Percentiles rank a stretch among this genome's conserved stretches.
Evolutionary conservation across 352 stramenopile genomes (phyloP).

Genomic region (Globisporangium uncinulatum): DNA sequence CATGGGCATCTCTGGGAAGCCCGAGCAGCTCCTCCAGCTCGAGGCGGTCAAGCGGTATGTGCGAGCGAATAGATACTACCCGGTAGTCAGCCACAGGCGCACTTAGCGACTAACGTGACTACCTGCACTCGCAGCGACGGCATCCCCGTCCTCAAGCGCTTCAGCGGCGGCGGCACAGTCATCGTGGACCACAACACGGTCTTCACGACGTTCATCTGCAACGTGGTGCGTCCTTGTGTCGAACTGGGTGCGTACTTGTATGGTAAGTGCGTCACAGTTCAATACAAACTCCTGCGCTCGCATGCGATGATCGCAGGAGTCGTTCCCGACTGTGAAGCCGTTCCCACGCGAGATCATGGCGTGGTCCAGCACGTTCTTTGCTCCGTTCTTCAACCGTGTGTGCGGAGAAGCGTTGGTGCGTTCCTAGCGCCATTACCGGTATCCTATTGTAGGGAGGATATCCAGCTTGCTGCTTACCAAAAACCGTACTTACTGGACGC

Average conservation of each 20-base stretch:
- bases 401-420: conserved; percentile 21
- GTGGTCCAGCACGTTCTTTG: conserved; percentile 83
- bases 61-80: not conserved
- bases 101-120: not conserved
- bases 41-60: conserved; percentile 67
- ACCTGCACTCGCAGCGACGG: conserved; percentile 32
- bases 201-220: conserved; percentile 92
- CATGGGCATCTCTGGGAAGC: conserved; percentile 95
- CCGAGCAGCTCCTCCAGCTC: conserved; percentile 85
- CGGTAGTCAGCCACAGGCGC: not conserved
- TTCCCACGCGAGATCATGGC: conserved; percentile 92
- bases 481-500: no score
- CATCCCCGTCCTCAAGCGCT: conserved; percentile 91
- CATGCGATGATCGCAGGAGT: conserved; percentile 22
- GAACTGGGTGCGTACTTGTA: not conserved
- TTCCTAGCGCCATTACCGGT: not conserved
- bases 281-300: not conserved
- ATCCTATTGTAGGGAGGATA: no score
- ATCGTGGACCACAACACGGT: conserved; percentile 93
- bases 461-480: no score
- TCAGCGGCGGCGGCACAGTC: conserved; percentile 96
- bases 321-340: conserved; percentile 66
- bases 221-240: conserved; percentile 32
- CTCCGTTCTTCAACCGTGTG: conserved; percentile 66
- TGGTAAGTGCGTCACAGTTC: not conserved